phyloP scores from a whole-genome alignment of 345 rosid genomes.

The Linum tenue region DNA sequence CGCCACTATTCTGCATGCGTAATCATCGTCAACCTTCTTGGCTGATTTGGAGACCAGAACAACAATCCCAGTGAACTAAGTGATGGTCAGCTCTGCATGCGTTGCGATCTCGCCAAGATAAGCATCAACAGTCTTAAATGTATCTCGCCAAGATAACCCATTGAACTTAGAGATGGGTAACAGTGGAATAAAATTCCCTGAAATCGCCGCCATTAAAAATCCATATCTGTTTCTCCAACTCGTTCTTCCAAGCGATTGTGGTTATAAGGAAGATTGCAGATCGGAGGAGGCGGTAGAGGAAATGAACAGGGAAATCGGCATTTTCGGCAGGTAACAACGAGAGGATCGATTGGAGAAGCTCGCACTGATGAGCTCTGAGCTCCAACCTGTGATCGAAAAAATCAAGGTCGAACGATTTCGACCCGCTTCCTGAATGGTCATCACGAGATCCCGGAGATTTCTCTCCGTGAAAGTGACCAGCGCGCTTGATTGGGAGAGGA shows the following conservation, averaged over 20 bases:
- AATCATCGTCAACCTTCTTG: constrained; percentile 69
- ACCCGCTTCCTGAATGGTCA: constrained; percentile 60
- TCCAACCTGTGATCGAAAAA: constrained; percentile 17
- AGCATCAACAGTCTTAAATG: constrained; percentile 58
- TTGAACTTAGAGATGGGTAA: no score
- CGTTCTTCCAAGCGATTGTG: constrained; percentile 46
- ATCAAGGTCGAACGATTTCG: constrained; percentile 23
- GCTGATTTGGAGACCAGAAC: constrained; percentile 62
- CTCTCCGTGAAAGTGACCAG: constrained; percentile 64
- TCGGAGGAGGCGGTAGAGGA: constrained; percentile 88
- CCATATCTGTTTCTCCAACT: constrained; percentile 73
- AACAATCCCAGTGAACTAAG: constrained; percentile 80
- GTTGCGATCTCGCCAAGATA: constrained; percentile 74
- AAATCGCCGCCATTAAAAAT: constrained; percentile 66
- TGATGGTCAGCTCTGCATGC: constrained; percentile 45
- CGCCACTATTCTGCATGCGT: no score
- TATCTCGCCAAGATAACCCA: no score
- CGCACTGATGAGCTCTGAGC: constrained; percentile 38
- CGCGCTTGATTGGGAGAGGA: no score
- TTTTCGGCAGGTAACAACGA: constrained; percentile 63
- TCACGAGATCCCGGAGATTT: constrained; percentile 75
- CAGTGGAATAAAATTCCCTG: constrained; percentile 37
- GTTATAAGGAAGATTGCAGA: constrained; percentile 59
- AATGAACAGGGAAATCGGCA: constrained; percentile 59
- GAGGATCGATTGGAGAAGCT: constrained; percentile 58